Percentiles rank a stretch among this genome's conserved stretches.
These are phyloP conservation scores for Gynochthodes officinalis DNA, from an alignment of 257 asterid species.

Conservation along the genomic window DNA sequence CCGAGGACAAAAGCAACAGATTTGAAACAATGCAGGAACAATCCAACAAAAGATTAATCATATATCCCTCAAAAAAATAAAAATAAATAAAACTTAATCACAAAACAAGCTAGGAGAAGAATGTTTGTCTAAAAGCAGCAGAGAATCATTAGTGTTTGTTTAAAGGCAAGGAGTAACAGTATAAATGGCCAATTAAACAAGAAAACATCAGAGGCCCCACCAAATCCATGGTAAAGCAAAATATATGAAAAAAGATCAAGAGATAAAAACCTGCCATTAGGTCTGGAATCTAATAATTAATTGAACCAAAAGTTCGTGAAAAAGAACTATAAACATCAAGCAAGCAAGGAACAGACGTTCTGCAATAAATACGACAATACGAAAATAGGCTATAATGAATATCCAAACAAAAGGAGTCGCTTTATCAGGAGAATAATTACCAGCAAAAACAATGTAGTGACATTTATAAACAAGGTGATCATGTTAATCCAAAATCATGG, in stretches of 20 bases:
- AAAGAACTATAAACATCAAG: not conserved
- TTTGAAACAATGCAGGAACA: not conserved
- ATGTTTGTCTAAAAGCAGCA: not conserved
- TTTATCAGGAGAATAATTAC: not conserved
- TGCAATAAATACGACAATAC: not conserved
- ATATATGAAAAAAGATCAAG: conserved; percentile 2
- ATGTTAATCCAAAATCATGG: not conserved
- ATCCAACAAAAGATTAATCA: conserved; percentile 1
- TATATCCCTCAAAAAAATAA: not conserved
- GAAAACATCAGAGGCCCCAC: conserved; percentile 11
- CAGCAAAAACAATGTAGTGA: not conserved
- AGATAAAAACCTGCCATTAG: not conserved
- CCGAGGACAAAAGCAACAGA: not conserved
- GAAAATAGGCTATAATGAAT: not conserved
- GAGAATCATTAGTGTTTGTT: conserved; percentile 2
- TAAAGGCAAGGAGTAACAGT: not conserved
- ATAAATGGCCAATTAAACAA: not conserved
- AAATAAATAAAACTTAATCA: conserved; percentile 1
- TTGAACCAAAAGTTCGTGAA: not conserved
- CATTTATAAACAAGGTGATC: not conserved
- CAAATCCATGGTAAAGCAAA: conserved; percentile 3
- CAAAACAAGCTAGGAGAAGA: not conserved
- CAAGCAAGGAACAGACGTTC: too few species aligned
- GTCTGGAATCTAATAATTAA: conserved; percentile 3
- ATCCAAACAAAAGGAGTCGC: not conserved